These are phyloP conservation scores for Vishniacozyma victoriae DNA, from an alignment of 768 basidiomycete species.

Conservation along the genomic window DNA sequence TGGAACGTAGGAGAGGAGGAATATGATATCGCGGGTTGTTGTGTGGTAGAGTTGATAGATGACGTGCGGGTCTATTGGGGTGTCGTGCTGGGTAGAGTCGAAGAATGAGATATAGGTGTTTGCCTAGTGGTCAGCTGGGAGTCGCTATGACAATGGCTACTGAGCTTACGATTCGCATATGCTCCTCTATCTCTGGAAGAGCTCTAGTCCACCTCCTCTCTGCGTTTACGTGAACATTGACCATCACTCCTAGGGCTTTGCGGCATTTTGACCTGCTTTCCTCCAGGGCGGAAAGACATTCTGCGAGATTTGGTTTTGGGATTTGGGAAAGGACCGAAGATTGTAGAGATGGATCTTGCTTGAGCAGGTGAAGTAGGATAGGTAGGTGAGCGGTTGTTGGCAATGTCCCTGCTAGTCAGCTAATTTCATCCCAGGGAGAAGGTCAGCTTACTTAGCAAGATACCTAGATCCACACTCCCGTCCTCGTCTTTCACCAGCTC, in stretches of 20 bases:
- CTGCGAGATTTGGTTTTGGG: constrained; percentile 24
- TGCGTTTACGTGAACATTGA: background rate
- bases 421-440: background rate
- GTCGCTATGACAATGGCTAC: background rate
- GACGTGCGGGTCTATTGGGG: background rate
- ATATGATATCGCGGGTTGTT: no score
- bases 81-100: constrained; percentile 11
- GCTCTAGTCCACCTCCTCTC: background rate
- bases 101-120: constrained; percentile 33
- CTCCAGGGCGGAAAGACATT: constrained; percentile 10
- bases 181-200: constrained; percentile 8
- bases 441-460: constrained; percentile 31
- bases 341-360: constrained; percentile 18
- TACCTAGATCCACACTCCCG: constrained; percentile 24
- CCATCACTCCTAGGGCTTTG: background rate
- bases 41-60: constrained; percentile 1
- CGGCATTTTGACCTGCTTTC: no score
- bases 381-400: constrained; percentile 30
- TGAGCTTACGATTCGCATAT: constrained; percentile 24
- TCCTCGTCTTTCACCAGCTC: no score
- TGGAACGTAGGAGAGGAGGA: no score
- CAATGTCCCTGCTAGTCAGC: constrained; percentile 17
- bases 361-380: constrained; percentile 27
- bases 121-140: constrained; percentile 14
- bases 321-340: constrained; percentile 17